Conservation (phyloP, 2,329 filamentous ascomycete species). For the Lizonia empirigonia region DNA sequence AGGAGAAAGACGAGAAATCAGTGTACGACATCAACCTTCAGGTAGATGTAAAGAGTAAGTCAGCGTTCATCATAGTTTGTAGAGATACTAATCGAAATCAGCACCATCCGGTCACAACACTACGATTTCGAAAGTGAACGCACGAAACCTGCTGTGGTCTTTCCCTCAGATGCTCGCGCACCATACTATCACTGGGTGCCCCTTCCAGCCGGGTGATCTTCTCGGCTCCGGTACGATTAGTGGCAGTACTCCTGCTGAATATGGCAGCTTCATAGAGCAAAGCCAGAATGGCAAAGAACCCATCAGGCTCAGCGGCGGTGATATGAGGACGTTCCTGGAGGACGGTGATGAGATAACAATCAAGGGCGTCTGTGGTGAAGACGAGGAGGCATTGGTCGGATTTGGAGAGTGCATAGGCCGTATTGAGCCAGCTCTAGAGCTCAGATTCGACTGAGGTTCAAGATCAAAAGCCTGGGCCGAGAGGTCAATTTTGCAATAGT, state of each 20-base stretch:
- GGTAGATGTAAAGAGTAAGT: constrained; percentile 63
- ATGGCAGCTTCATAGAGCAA: constrained; percentile 75
- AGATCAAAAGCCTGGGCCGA: background rate
- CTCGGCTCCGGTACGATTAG: constrained; percentile 81
- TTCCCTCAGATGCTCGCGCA: constrained; percentile 85
- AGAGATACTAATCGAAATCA: constrained; percentile 13
- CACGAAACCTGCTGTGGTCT: constrained; percentile 75
- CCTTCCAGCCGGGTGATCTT: constrained; percentile 74
- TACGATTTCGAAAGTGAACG: constrained; percentile 65
- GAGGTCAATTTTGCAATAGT: too few relatives aligned
- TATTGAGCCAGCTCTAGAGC: constrained; percentile 54
- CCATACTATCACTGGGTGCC: constrained; percentile 77
- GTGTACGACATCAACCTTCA: constrained; percentile 73
- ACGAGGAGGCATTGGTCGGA: constrained; percentile 71
- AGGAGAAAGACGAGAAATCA: constrained; percentile 63
- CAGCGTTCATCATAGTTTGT: background rate
- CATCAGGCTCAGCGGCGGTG: constrained; percentile 66
- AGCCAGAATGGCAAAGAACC: constrained; percentile 70
- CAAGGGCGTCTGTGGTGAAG: constrained; percentile 66
- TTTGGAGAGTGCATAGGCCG: constrained; percentile 75
- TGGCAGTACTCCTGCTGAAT: constrained; percentile 61
- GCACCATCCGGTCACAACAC: constrained; percentile 58
- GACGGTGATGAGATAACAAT: constrained; percentile 75
- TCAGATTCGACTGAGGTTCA: constrained; percentile 24
- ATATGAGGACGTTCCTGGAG: constrained; percentile 72